A percentile compares a stretch with the other conserved stretches of the same genome.
Conservation (phyloP, 78 protist genomes). For the Chrysochromulina parva region DNA sequence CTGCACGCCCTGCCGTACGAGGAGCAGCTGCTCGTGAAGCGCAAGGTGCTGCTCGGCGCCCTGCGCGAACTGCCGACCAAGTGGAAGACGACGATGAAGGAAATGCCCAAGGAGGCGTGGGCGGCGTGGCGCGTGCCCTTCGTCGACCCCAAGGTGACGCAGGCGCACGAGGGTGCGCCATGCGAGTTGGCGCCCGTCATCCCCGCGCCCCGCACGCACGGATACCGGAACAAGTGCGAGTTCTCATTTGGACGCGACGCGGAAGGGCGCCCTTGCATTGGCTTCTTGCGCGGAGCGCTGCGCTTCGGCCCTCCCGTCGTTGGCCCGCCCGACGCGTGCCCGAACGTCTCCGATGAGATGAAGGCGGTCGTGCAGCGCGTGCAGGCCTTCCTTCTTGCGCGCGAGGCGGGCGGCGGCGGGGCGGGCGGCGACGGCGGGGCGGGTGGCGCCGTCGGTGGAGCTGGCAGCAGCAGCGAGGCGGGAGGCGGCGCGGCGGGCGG, state of each 20-base stretch:
- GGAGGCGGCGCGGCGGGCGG: too few relatives aligned
- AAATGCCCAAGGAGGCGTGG: neutral
- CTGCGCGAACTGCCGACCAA: neutral
- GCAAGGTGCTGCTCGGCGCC: neutral
- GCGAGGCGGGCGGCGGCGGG: too few relatives aligned
- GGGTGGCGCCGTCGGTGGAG: too few relatives aligned
- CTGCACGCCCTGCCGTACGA: neutral
- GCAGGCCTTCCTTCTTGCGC: neutral
- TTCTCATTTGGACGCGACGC: conserved; percentile 24
- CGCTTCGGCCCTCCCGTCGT: neutral
- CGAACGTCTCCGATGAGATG: neutral
- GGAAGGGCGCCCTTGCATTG: neutral
- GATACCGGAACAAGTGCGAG: conserved; percentile 68
- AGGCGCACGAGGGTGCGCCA: neutral
- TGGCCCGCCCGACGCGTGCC: neutral
- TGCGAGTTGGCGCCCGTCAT: neutral
- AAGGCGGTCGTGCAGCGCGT: neutral
- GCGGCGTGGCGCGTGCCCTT: neutral
- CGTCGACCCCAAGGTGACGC: neutral
- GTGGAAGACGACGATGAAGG: neutral
- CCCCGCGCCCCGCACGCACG: conserved; percentile 25
- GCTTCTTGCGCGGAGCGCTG: neutral
- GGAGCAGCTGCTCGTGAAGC: neutral
- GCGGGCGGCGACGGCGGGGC: too few relatives aligned
- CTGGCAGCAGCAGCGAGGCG: too few relatives aligned